phyloP scores from a whole-genome alignment of 106 monocot species.

The Posidonia australis region DNA sequence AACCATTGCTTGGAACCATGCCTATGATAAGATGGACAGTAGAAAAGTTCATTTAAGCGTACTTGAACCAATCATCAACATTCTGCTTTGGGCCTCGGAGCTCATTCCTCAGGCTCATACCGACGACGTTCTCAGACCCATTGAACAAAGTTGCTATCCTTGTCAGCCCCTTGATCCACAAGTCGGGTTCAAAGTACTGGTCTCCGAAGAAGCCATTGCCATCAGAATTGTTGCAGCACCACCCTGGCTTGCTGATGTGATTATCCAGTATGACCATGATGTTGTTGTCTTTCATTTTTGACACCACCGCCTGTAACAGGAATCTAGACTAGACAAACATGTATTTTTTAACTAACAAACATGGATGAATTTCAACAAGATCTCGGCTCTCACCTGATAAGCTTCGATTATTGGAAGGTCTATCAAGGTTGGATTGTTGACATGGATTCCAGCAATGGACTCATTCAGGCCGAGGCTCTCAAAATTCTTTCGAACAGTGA shows the following conservation, averaged over 20 bases:
- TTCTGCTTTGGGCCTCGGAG: slow-evolving; percentile 48
- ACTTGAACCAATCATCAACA: no score
- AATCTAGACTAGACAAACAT: neutral
- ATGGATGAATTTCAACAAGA: neutral
- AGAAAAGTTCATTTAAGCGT: no score
- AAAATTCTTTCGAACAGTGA: slow-evolving; percentile 39
- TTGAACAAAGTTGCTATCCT: slow-evolving; percentile 53
- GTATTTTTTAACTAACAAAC: no score
- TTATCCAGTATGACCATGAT: slow-evolving; percentile 79
- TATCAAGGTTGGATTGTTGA: slow-evolving; percentile 41
- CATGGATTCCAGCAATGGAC: slow-evolving; percentile 22
- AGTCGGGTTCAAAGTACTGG: slow-evolving; percentile 40
- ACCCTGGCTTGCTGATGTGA: slow-evolving; percentile 68
- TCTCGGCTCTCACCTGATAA: slow-evolving; percentile 7
- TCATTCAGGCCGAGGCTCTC: slow-evolving; percentile 33
- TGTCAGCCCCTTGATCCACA: slow-evolving; percentile 44
- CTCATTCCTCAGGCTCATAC: slow-evolving; percentile 75
- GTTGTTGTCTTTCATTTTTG: slow-evolving; percentile 29
- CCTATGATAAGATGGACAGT: no score
- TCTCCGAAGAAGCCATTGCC: slow-evolving; percentile 76
- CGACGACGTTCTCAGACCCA: slow-evolving; percentile 28
- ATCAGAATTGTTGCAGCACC: slow-evolving; percentile 60
- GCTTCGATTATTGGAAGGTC: slow-evolving; percentile 38
- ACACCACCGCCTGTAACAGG: slow-evolving; percentile 35
- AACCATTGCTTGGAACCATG: no score